Evolutionary conservation across 1,284 basidiomycete genomes (phyloP), one percentile per base, ranked within the genome.

Genomic region (Cerioporus squamosus): DNA sequence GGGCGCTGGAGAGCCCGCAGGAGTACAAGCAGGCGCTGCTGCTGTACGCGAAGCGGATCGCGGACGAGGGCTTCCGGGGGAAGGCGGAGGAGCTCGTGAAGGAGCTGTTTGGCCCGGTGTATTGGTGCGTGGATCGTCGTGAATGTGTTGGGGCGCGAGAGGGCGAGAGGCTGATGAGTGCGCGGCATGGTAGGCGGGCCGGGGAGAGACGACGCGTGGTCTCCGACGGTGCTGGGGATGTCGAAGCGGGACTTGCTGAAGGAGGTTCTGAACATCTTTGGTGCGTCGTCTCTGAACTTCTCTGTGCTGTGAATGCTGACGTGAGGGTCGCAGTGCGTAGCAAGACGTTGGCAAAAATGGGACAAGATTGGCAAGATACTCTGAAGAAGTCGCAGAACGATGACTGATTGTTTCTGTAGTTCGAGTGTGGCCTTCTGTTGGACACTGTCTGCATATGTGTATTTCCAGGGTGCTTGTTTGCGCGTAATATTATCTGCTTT

Each of bases 41-140:
- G 55, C 68, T 86, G 64, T 97, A 96, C 73, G 88, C 92, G 48
- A 90, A 86, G 77, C 87, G 84, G 74, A 79, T 97, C 46, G 92
- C 88, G 36, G 91, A 96, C 65, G 93, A 95, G 71, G 92, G 90
- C 0, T 94, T 94, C 72, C 79, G 85, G 60, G 88, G 79, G 29
- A 93, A 94, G 69, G 94, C 88, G 9, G 94, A 95, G 71, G 95
- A 97, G 72, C 74, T 98, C 53, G 83, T 95, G 48, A 88, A 83
- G 70, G 95, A 96, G 61, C 78, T 97, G 39, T 88, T 93, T 67
- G 95, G 95, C 8, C 94, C 94, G 0, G 75, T 94, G 45, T 95
- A 92, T 74, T 90, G 87, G 92, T 93, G 65, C 54, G 86, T 80
- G 10, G 33, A 36, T 36, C 33, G 33, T 10, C 33, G 44, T 17